phyloP scores from a whole-genome alignment of 1,284 basidiomycete genomes.

The Sanghuangporus baumii region DNA sequence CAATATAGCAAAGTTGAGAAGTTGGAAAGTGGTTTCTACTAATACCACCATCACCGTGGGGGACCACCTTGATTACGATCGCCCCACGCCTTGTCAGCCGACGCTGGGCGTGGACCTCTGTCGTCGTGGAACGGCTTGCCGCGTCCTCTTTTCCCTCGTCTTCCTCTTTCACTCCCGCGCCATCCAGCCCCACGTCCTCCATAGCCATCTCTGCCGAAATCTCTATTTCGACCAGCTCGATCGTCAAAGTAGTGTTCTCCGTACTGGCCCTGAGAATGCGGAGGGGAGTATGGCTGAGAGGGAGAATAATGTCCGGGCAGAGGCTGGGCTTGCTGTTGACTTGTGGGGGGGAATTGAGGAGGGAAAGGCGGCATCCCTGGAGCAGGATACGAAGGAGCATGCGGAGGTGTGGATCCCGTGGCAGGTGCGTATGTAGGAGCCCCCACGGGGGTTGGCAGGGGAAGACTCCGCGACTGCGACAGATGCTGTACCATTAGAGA shows the following conservation, averaged over 20 bases:
- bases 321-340: not conserved
- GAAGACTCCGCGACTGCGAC: slow-evolving; percentile 1
- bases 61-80: slow-evolving; percentile 18
- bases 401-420: not conserved
- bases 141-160: slow-evolving; percentile 9
- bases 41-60: not conserved
- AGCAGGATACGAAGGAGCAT: not conserved
- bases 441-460: not conserved
- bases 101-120: not conserved
- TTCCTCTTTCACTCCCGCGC: slow-evolving; percentile 2
- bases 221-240: not conserved
- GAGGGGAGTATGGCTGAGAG: not conserved
- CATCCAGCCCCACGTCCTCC: slow-evolving; percentile 3
- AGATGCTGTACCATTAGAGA: slow-evolving; percentile 42
- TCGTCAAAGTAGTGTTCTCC: slow-evolving; percentile 4
- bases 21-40: not conserved
- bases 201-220: slow-evolving; percentile 2
- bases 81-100: slow-evolving; percentile 14
- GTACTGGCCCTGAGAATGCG: slow-evolving; percentile 2
- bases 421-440: not conserved
- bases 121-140: slow-evolving; percentile 4
- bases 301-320: not conserved
- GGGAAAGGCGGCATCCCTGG: slow-evolving; percentile 3
- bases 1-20: slow-evolving; percentile 1
- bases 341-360: not conserved